Percentiles rank a stretch among this genome's conserved stretches.
phyloP scores from a whole-genome alignment of 768 basidiomycete genomes.

The Mycena pura region DNA sequence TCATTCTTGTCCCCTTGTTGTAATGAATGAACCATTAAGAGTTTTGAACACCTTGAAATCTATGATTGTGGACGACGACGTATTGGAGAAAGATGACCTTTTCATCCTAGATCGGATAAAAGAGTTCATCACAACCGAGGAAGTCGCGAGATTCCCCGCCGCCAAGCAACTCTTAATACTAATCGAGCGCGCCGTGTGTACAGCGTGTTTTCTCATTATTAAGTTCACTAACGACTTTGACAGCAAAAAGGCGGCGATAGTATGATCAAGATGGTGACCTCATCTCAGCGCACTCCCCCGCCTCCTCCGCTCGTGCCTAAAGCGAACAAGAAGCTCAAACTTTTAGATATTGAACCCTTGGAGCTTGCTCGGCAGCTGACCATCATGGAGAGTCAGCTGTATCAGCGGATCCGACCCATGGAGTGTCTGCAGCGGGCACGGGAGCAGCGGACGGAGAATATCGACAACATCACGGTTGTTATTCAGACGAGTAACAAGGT shows the following conservation, averaged over 20 bases:
- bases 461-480: constrained; percentile 86
- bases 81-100: constrained; percentile 86
- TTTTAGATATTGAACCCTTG: constrained; percentile 85
- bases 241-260: constrained; percentile 62
- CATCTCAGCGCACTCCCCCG: constrained; percentile 68
- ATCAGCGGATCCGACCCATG: constrained; percentile 86
- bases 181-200: constrained; percentile 81
- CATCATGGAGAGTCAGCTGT: constrained; percentile 86
- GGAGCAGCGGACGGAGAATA: constrained; percentile 73
- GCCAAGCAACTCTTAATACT: constrained; percentile 77
- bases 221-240: constrained; percentile 8
- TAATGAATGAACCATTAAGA: constrained; percentile 43
- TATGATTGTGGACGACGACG: constrained; percentile 85
- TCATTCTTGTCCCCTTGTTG: constrained; percentile 3
- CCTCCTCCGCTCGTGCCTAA: constrained; percentile 77
- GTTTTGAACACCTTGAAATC: constrained; percentile 91
- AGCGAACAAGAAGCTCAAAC: constrained; percentile 72
- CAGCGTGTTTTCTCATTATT: not conserved
- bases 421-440: constrained; percentile 89
- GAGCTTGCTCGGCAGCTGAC: constrained; percentile 95
- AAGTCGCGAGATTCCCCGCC: constrained; percentile 67
- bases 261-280: constrained; percentile 62
- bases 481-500: constrained; percentile 91
- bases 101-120: constrained; percentile 84
- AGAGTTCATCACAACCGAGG: constrained; percentile 73